Conservation (phyloP, 306 rosid species). For the Cucumis hystrix region DNA sequence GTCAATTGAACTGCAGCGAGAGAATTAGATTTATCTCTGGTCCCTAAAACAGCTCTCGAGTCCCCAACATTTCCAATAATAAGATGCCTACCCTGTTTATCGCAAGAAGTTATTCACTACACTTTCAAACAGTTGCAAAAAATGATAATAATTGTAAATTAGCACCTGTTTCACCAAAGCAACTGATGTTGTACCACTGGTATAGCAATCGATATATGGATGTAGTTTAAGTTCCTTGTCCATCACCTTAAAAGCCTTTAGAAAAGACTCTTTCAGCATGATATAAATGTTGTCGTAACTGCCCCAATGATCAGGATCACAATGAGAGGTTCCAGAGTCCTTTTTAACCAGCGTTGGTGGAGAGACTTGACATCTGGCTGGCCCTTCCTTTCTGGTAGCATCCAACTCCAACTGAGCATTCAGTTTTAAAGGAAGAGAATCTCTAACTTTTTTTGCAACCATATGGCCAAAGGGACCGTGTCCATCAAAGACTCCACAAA, state of each 20-base stretch:
- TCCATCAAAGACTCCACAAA: constrained; percentile 91
- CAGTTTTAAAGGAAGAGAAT: constrained; percentile 59
- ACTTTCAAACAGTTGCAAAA: background rate
- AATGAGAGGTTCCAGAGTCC: constrained; percentile 8
- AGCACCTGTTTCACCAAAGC: constrained; percentile 60
- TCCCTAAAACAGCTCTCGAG: constrained; percentile 62
- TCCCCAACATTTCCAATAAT: constrained; percentile 57
- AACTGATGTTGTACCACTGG: constrained; percentile 84
- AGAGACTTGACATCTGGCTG: constrained; percentile 13
- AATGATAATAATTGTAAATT: background rate
- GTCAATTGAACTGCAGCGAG: constrained; percentile 61
- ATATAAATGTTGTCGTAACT: constrained; percentile 12
- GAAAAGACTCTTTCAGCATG: constrained; percentile 32
- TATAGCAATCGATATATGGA: constrained; percentile 40
- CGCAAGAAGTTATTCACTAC: background rate
- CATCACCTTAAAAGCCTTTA: constrained; percentile 56
- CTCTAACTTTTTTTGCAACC: constrained; percentile 76
- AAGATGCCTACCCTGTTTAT: constrained; percentile 49
- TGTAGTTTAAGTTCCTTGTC: constrained; percentile 70
- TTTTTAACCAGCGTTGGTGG: constrained; percentile 21
- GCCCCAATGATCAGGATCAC: background rate
- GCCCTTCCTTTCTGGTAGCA: constrained; percentile 14
- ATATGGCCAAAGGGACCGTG: constrained; percentile 85
- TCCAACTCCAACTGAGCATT: constrained; percentile 42
- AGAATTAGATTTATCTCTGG: constrained; percentile 30